Conservation (phyloP, 164 flowering plant genomes). For the Stephania cephalantha region DNA sequence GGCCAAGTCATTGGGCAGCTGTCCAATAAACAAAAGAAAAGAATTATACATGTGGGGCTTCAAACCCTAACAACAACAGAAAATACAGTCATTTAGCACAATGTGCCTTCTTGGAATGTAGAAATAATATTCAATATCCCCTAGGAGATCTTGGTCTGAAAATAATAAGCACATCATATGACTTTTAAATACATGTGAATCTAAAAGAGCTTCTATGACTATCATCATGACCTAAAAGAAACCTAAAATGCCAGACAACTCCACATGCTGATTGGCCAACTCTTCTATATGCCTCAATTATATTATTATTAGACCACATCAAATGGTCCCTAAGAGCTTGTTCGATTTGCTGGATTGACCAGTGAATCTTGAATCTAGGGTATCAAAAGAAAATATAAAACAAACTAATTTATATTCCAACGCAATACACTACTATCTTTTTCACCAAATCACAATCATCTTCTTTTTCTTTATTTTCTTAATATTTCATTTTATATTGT, state of each 20-base stretch:
- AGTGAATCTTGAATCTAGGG: too few species aligned
- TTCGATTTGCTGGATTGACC: too few species aligned
- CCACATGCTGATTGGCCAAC: background rate
- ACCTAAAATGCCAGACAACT: background rate
- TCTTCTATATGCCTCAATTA: too few species aligned
- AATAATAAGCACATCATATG: background rate
- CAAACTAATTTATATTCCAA: too few species aligned
- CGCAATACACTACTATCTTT: too few species aligned
- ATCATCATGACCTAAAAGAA: background rate
- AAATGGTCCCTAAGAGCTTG: background rate
- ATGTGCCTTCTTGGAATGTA: background rate
- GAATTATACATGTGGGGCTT: background rate
- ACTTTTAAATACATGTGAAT: background rate
- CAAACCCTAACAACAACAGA: background rate
- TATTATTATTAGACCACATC: background rate
- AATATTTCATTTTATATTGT: too few species aligned
- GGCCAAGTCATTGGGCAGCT: background rate
- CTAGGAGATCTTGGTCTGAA: slow-evolving; percentile 2
- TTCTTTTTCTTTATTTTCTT: too few species aligned
- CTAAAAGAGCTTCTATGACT: background rate
- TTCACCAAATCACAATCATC: too few species aligned
- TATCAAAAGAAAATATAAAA: too few species aligned
- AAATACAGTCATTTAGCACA: background rate
- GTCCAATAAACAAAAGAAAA: background rate
- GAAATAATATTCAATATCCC: background rate